Evolutionary conservation across 2,329 filamentous ascomycete genomes (phyloP).

Genomic region (Acarospora socialis): DNA sequence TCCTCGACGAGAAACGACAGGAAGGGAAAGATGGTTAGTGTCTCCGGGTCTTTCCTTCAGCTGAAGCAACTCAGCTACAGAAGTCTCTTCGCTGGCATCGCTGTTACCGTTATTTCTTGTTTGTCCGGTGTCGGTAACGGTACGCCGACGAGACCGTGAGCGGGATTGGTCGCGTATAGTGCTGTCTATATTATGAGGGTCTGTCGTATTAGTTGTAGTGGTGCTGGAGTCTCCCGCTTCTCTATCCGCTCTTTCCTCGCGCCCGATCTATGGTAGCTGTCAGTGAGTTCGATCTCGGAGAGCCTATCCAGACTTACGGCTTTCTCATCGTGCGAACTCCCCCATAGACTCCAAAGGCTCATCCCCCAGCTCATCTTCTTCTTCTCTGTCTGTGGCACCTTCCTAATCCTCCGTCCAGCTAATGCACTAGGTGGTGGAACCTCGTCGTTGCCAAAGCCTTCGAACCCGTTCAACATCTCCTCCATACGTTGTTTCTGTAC

Average conservation of each 20-base stretch:
- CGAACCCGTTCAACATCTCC: slow-evolving; percentile 58
- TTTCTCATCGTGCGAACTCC: slow-evolving; percentile 72
- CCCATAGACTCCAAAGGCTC: slow-evolving; percentile 75
- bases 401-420: slow-evolving; percentile 49
- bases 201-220: slow-evolving; percentile 13
- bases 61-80: slow-evolving; percentile 9
- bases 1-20: no score
- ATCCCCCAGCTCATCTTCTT: slow-evolving; percentile 56
- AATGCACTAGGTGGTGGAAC: slow-evolving; percentile 71
- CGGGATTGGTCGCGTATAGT: slow-evolving; percentile 28
- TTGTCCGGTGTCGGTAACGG: slow-evolving; percentile 2
- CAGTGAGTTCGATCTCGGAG: not conserved
- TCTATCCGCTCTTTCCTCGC: slow-evolving; percentile 39
- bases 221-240: slow-evolving; percentile 18
- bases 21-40: no score
- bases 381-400: slow-evolving; percentile 39
- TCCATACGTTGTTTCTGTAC: slow-evolving; percentile 60
- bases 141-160: slow-evolving; percentile 16
- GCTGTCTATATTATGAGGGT: slow-evolving; percentile 22
- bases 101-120: not conserved
- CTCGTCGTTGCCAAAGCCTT: slow-evolving; percentile 57
- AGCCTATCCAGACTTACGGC: slow-evolving; percentile 34
- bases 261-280: slow-evolving; percentile 20
- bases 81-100: slow-evolving; percentile 1
- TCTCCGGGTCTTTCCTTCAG: no score